Conservation (phyloP, 805 yeast species). For the Candida loeiensis region DNA sequence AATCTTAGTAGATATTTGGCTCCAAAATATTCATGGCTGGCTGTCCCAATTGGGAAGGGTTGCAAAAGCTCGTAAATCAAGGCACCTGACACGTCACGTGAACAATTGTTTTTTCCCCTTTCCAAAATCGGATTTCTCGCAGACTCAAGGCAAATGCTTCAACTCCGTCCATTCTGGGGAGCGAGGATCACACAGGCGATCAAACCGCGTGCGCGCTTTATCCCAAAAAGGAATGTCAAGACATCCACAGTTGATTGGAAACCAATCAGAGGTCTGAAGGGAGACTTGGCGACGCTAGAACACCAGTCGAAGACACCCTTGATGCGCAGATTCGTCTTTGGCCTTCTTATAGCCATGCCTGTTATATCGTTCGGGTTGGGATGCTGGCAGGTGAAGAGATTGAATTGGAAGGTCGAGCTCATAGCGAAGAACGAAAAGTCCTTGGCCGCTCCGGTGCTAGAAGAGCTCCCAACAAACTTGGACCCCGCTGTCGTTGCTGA, state of each 20-base stretch:
- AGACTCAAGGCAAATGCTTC: not conserved
- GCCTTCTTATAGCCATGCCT: constrained; percentile 71
- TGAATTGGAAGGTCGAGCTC: constrained; percentile 83
- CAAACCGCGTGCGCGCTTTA: not conserved
- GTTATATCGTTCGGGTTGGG: constrained; percentile 81
- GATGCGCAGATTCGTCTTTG: constrained; percentile 39
- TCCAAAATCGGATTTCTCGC: not conserved
- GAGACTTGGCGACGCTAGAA: constrained; percentile 36
- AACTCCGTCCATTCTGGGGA: not conserved
- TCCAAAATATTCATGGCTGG: not conserved
- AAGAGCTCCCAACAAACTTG: constrained; percentile 59
- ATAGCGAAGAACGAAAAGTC: constrained; percentile 82
- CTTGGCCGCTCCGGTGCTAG: constrained; percentile 66
- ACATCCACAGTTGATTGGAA: constrained; percentile 83
- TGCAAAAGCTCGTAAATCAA: not conserved
- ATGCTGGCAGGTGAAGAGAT: constrained; percentile 85
- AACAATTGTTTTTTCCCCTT: not conserved
- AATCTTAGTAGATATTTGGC: too few species aligned
- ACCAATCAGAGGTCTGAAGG: constrained; percentile 55
- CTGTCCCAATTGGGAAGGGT: not conserved
- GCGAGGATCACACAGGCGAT: not conserved
- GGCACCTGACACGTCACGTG: not conserved
- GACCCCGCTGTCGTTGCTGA: constrained; percentile 57
- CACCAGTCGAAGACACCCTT: constrained; percentile 34
- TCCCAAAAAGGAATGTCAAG: constrained; percentile 31